Conservation (phyloP, 2,329 filamentous ascomycete genomes). For the Sarocladiaceae sp. region DNA sequence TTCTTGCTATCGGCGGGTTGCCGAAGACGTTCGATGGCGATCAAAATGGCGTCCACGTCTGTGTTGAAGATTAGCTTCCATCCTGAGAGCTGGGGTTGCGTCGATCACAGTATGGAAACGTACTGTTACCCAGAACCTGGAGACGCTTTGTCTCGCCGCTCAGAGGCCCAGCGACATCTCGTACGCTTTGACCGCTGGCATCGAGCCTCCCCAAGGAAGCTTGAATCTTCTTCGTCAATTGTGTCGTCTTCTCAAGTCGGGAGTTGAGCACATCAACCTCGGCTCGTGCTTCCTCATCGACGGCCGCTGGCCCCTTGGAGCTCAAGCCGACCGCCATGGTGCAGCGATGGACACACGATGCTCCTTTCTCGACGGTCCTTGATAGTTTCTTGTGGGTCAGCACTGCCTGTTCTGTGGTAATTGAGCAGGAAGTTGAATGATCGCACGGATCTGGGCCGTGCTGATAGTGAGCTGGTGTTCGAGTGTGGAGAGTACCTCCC, state of each 20-base stretch:
- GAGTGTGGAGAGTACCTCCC: no score
- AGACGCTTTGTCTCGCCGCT: constrained; percentile 87
- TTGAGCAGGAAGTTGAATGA: constrained; percentile 49
- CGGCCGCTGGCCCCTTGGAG: constrained; percentile 38
- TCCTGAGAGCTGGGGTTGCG: no score
- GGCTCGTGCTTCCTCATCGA: constrained; percentile 61
- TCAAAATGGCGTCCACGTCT: constrained; percentile 82
- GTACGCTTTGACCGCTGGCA: constrained; percentile 80
- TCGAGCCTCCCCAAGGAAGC: constrained; percentile 79
- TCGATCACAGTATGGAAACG: constrained; percentile 25
- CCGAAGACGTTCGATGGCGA: constrained; percentile 80
- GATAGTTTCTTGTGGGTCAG: neutral
- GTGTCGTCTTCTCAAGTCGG: constrained; percentile 81
- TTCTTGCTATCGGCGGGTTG: constrained; percentile 91
- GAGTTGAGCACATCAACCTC: constrained; percentile 67
- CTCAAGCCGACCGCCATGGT: constrained; percentile 46
- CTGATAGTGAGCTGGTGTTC: neutral
- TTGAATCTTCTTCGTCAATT: constrained; percentile 93
- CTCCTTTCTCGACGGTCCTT: neutral
- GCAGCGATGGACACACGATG: neutral
- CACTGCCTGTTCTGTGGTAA: neutral
- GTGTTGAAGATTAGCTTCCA: constrained; percentile 7
- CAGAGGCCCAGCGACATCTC: constrained; percentile 86
- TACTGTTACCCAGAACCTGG: constrained; percentile 78
- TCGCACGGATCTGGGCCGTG: constrained; percentile 35